Evolutionary conservation across 192 early-diverging fungal genomes (phyloP).

Genomic region (Powellomyces hirtus): DNA sequence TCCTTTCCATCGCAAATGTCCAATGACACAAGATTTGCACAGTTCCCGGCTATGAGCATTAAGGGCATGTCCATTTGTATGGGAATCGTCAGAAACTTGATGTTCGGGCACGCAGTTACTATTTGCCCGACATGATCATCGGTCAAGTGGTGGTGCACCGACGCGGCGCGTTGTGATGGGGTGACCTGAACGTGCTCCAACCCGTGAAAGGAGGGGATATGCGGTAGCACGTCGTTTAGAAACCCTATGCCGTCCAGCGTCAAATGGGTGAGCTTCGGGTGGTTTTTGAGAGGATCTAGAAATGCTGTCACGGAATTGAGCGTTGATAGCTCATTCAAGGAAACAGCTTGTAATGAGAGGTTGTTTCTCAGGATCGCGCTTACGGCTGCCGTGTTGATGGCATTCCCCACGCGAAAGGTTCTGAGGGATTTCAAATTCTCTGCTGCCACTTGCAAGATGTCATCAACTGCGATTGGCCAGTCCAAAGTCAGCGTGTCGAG

Average conservation of each 20-base stretch:
- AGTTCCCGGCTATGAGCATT: not conserved
- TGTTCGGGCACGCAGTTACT: not conserved
- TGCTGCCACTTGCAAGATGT: not conserved
- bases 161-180: slow-evolving; percentile 5
- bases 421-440: not conserved
- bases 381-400: not conserved
- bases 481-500: slow-evolving; percentile 8
- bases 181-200: not conserved
- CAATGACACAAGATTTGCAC: not conserved
- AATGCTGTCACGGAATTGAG: not conserved
- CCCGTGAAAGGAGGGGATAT: not conserved
- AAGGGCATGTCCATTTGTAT: not conserved
- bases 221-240: not conserved
- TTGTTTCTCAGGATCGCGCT: not conserved
- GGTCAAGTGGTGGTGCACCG: not conserved
- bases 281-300: not conserved
- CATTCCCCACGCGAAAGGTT: not conserved
- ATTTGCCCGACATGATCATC: not conserved
- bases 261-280: not conserved
- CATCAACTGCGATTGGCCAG: slow-evolving; percentile 8
- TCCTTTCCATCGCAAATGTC: slow-evolving; percentile 12
- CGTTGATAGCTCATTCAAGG: slow-evolving; percentile 1
- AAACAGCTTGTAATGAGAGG: not conserved
- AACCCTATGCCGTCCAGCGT: slow-evolving; percentile 17
- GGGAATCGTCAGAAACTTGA: not conserved